phyloP scores from a whole-genome alignment of 2,329 filamentous ascomycete species.

The Alternaria panax region DNA sequence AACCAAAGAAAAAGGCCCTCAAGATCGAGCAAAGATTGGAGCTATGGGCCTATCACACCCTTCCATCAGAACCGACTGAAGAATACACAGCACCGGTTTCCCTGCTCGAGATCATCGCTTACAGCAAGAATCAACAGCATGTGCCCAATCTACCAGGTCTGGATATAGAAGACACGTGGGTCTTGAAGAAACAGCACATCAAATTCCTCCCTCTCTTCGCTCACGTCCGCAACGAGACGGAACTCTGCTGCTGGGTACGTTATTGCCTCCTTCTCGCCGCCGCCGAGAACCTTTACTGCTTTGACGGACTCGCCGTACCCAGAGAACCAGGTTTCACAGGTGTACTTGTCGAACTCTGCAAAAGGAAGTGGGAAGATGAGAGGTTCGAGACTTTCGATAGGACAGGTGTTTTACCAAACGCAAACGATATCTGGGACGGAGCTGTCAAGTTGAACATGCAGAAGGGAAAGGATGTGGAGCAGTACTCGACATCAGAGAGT shows the following conservation, averaged over 20 bases:
- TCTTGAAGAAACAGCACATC: not conserved
- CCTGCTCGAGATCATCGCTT: not conserved
- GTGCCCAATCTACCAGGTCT: not conserved
- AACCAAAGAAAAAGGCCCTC: not conserved
- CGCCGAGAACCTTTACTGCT: not conserved
- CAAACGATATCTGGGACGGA: not conserved
- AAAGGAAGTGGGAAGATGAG: not conserved
- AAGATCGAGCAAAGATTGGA: not conserved
- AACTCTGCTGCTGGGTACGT: not conserved
- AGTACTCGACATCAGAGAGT: not conserved
- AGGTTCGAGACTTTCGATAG: not conserved
- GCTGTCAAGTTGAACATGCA: not conserved
- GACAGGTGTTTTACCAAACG: not conserved
- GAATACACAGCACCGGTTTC: not conserved
- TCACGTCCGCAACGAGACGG: not conserved
- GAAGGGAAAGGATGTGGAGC: not conserved
- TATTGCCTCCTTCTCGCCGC: constrained; percentile 1
- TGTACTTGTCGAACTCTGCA: not conserved
- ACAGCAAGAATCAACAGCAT: not conserved
- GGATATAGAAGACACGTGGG: not conserved
- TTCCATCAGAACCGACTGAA: not conserved
- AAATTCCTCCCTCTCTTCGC: not conserved
- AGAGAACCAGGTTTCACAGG: not conserved
- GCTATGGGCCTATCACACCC: not conserved
- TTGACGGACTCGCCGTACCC: not conserved